Base-by-base conservation (phyloP, 495 filamentous ascomycete species). In the Podospora pseudopauciseta region DNA sequence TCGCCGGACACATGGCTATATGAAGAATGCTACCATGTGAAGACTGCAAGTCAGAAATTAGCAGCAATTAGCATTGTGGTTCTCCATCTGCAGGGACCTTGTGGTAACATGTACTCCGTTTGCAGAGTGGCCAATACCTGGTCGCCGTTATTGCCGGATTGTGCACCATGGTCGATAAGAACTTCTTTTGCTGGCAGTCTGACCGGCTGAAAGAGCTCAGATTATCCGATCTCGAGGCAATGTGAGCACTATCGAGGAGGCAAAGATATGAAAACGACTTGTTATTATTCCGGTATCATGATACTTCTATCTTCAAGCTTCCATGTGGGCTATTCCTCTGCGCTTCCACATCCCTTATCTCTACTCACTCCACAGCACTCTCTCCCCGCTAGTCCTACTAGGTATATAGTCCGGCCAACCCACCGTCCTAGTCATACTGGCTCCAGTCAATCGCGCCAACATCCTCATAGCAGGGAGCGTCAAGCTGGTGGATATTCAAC, bases 381-480 rank as follows among this genome's bases (percentile, higher is more conserved):
- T 6, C 34, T 39, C 34, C 34, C 34, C 23, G 1, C 23, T 23
- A 23, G 23, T 23, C 23, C 1, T 23, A 23, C 23, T 23, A 23
- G 23, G 23, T 23, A 23, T 39, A 39, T 39, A 5, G 6, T 11
- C 11, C 34, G 4, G 5, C 11, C 34, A 39, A 39, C 34, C 34
- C 34, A 39, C 34, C 13, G 1, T 1, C 39, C 39, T 49, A 49
- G 39, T 49, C 39, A 49, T 58, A 20, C 55, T 3, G n/a, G 13
- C 55, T 58, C 55, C 55, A 58, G n/a, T 58, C 55, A 26, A 58
- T 58, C 4, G 55, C 55, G 23, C n/a, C n/a, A 20, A 58, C 55
- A 26, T 58, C 55, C 55, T 58, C 23, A 26, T 58, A 58, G 55
- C 55, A 58, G 13, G n/a, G n/a, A 20, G 23, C 55, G 13, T 5